Evolutionary conservation across 192 early-diverging fungal species (phyloP).

Genomic region (Podila clonocystis): DNA sequence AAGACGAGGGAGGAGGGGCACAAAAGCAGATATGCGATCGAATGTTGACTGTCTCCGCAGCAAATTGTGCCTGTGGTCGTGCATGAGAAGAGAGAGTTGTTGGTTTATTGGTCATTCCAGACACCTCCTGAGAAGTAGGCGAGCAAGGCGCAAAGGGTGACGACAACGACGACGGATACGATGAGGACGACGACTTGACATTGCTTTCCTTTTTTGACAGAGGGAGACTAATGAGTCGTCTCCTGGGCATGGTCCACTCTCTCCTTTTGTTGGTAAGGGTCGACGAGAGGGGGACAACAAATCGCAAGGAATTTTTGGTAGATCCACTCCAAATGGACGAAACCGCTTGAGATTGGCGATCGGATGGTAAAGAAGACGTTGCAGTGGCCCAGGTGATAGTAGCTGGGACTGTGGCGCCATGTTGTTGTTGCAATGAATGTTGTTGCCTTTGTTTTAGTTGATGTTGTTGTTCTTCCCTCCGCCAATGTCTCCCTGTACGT

Average conservation of each 20-base stretch:
- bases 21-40: neutral
- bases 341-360: no score
- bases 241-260: neutral
- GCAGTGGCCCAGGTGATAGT: no score
- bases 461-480: neutral
- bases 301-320: neutral
- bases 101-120: neutral
- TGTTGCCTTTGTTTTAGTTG: neutral
- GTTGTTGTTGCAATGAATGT: neutral
- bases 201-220: conserved; percentile 50
- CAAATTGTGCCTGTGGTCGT: neutral
- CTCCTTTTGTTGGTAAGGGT: neutral
- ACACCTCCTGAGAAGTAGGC: neutral
- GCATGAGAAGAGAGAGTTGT: neutral
- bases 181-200: conserved; percentile 3
- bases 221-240: neutral
- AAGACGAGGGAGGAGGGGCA: neutral
- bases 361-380: neutral
- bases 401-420: neutral
- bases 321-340: neutral
- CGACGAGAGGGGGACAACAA: neutral
- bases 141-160: neutral
- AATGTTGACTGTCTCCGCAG: neutral
- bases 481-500: neutral
- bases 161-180: neutral